Percentiles rank a stretch among this genome's conserved stretches.
Conservation (phyloP, 1,284 basidiomycete genomes). For the Ceratobasidium papillatum region DNA sequence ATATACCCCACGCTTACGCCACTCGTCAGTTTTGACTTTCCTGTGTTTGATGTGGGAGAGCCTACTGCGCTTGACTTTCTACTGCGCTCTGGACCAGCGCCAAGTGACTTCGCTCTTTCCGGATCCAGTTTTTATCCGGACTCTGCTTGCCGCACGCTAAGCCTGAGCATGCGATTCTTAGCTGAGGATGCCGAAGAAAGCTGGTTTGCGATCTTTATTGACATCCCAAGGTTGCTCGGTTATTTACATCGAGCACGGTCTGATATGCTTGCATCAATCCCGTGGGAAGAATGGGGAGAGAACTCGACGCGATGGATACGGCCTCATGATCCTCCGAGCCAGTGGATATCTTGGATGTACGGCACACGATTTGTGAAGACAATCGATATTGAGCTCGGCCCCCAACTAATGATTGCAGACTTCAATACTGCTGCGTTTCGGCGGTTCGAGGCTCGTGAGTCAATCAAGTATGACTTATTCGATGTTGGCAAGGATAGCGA, state of each 20-base stretch:
- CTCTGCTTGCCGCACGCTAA: background rate
- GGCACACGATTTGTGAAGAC: conserved; percentile 6
- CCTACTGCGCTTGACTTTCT: background rate
- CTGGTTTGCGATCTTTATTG: conserved; percentile 4
- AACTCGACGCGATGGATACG: conserved; percentile 19
- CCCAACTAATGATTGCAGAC: background rate
- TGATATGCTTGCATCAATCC: background rate
- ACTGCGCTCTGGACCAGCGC: background rate
- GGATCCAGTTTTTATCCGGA: background rate
- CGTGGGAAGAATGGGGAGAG: conserved; percentile 22
- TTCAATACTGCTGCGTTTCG: background rate
- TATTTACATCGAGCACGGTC: background rate
- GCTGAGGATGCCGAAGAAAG: background rate
- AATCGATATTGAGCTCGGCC: no score
- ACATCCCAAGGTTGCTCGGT: background rate
- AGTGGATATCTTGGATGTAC: background rate
- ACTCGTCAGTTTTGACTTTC: background rate
- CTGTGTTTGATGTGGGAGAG: background rate
- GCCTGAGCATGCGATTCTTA: background rate
- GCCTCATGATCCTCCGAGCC: background rate
- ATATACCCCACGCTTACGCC: background rate
- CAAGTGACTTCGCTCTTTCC: background rate
- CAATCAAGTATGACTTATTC: background rate
- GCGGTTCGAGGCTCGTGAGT: background rate
- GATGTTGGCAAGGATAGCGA: background rate